These are phyloP conservation scores for Hymenoscyphus salicellus DNA, from an alignment of 2,329 filamentous ascomycete species.

Conservation along the genomic window DNA sequence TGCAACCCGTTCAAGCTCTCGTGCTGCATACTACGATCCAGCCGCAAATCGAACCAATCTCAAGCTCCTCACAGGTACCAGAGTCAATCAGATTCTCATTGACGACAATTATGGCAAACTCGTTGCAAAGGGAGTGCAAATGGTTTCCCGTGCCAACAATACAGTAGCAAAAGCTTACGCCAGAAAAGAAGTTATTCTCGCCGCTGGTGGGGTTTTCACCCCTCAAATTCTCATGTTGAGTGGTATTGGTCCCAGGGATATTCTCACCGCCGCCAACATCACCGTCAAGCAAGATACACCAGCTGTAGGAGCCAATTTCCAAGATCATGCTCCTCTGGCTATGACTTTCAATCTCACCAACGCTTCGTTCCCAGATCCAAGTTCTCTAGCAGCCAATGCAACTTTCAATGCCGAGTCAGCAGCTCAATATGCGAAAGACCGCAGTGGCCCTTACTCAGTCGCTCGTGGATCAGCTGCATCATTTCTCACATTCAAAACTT, in stretches of 20 bases:
- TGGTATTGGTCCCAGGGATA: constrained; percentile 10
- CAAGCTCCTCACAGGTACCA: constrained; percentile 13
- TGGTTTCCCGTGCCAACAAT: constrained; percentile 7
- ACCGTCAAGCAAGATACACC: constrained; percentile 10
- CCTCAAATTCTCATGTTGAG: constrained; percentile 12
- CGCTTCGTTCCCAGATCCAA: constrained; percentile 2
- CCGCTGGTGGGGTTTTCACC: constrained; percentile 11
- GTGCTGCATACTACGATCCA: constrained; percentile 13
- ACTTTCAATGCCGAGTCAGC: constrained; percentile 9
- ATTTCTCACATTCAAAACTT: constrained; percentile 8
- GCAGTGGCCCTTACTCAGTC: constrained; percentile 6
- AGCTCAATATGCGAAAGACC: constrained; percentile 1
- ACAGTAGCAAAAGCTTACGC: constrained; percentile 12
- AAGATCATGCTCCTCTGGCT: not conserved
- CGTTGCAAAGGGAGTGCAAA: constrained; percentile 11
- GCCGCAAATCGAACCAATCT: constrained; percentile 13
- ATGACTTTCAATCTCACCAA: constrained; percentile 12
- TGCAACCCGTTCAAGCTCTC: constrained; percentile 9
- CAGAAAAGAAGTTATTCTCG: constrained; percentile 10
- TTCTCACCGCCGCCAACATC: constrained; percentile 10
- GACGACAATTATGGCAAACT: constrained; percentile 3
- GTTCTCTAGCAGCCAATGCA: constrained; percentile 1
- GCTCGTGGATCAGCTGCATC: constrained; percentile 2
- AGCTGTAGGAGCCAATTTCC: constrained; percentile 10
- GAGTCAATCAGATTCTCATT: constrained; percentile 15